Conservation (phyloP, 495 filamentous ascomycete species). For the Thozetella sp. region DNA sequence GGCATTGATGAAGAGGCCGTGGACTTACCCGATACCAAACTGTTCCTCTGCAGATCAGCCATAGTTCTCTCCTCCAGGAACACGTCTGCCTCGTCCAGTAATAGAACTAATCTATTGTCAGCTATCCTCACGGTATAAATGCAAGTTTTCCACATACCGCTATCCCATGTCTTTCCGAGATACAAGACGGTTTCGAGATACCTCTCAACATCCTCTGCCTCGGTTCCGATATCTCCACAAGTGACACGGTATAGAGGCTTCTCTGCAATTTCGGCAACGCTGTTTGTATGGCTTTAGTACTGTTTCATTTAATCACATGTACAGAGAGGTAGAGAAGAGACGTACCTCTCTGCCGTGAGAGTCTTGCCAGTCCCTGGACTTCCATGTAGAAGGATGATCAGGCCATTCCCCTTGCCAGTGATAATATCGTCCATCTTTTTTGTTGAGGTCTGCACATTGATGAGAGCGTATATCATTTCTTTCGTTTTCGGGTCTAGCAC, state of each 20-base stretch:
- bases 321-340: neutral
- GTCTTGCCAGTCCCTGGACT: constrained; percentile 56
- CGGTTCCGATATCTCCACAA: constrained; percentile 52
- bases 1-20: neutral
- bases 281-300: neutral
- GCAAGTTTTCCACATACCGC: neutral
- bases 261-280: constrained; percentile 47
- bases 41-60: constrained; percentile 44
- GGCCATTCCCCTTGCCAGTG: constrained; percentile 50
- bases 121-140: neutral
- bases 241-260: constrained; percentile 52
- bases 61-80: constrained; percentile 40
- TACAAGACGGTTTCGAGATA: constrained; percentile 46
- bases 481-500: constrained; percentile 50
- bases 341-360: constrained; percentile 38
- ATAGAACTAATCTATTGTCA: constrained; percentile 10
- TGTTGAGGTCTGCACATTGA: constrained; percentile 24
- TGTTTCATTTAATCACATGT: neutral
- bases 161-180: constrained; percentile 44
- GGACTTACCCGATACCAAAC: constrained; percentile 38
- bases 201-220: constrained; percentile 38
- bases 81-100: constrained; percentile 23
- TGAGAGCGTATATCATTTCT: constrained; percentile 47
- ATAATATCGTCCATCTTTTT: constrained; percentile 40
- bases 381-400: constrained; percentile 51